A percentile compares a stretch with the other conserved stretches of the same genome.
phyloP scores from a whole-genome alignment of 345 rosid genomes.

The Lumnitzera littorea region DNA sequence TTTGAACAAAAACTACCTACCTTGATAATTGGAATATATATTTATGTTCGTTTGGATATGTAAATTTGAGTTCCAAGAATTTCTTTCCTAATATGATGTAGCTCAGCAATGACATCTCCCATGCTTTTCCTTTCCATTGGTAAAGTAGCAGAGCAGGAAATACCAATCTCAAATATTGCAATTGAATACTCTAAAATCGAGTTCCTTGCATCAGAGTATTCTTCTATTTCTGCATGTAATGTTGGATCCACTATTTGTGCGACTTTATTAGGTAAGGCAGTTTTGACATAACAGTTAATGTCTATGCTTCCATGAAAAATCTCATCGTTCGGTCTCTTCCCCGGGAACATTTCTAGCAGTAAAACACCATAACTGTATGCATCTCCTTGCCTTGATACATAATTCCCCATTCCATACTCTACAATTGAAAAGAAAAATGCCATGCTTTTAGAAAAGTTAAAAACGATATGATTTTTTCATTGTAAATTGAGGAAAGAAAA shows the following conservation, averaged over 20 bases:
- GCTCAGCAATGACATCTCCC: not conserved
- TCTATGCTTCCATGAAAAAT: slow-evolving; percentile 4
- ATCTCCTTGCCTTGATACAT: slow-evolving; percentile 9
- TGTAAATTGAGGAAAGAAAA: not conserved
- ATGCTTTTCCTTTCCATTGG: slow-evolving; percentile 5
- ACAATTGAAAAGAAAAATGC: not conserved
- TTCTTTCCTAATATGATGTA: not conserved
- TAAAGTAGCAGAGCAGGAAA: slow-evolving; percentile 5
- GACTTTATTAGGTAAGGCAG: slow-evolving; percentile 1
- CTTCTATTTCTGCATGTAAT: not conserved
- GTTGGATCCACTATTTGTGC: slow-evolving; percentile 4
- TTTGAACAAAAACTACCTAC: too few relatives aligned
- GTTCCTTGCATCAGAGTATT: not conserved
- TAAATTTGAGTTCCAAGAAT: too few relatives aligned
- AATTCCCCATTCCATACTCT: slow-evolving; percentile 15
- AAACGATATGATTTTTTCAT: not conserved
- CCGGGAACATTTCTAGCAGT: slow-evolving; percentile 9
- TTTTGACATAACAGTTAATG: slow-evolving; percentile 1
- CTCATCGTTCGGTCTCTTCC: slow-evolving; percentile 11
- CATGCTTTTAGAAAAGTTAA: too few relatives aligned
- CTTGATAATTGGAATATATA: too few relatives aligned
- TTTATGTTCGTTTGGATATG: too few relatives aligned
- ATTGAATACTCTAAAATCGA: not conserved
- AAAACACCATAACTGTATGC: slow-evolving; percentile 12
- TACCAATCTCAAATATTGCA: slow-evolving; percentile 1